A percentile compares a stretch with the other conserved stretches of the same genome.
Evolutionary conservation across 495 filamentous ascomycete species (phyloP).

Genomic region (Immersiella caudata): DNA sequence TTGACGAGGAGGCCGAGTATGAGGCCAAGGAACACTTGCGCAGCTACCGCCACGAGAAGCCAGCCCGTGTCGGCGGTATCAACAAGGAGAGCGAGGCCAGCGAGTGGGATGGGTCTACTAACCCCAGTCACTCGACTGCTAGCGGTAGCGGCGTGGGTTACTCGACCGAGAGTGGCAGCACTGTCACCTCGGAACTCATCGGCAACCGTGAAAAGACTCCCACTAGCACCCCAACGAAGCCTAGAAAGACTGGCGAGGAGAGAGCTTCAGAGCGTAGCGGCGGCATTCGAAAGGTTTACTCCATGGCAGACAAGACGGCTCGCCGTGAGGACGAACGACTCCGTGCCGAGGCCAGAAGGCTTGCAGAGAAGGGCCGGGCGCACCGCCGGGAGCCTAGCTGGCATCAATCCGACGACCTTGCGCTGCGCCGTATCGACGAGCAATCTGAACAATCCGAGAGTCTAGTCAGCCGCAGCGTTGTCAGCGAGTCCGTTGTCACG

Average conservation of each 20-base stretch:
- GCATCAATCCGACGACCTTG: slow-evolving; percentile 45
- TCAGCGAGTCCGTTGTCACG: slow-evolving; percentile 13
- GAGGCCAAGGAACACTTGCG: slow-evolving; percentile 63
- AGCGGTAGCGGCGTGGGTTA: slow-evolving; percentile 27
- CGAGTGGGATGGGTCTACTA: slow-evolving; percentile 65
- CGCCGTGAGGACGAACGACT: slow-evolving; percentile 49
- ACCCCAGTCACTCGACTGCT: slow-evolving; percentile 50
- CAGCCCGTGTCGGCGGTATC: slow-evolving; percentile 81
- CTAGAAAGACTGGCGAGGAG: slow-evolving; percentile 43
- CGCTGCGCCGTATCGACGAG: slow-evolving; percentile 39
- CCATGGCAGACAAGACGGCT: slow-evolving; percentile 50
- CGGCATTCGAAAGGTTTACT: slow-evolving; percentile 60
- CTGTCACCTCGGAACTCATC: slow-evolving; percentile 58
- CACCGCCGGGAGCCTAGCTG: slow-evolving; percentile 54
- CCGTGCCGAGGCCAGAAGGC: slow-evolving; percentile 50
- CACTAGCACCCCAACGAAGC: slow-evolving; percentile 49
- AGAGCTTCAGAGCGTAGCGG: slow-evolving; percentile 32
- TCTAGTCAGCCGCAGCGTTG: slow-evolving; percentile 18
- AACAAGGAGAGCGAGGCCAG: slow-evolving; percentile 77
- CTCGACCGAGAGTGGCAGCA: slow-evolving; percentile 58
- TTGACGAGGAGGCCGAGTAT: slow-evolving; percentile 66
- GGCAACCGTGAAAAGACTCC: slow-evolving; percentile 54
- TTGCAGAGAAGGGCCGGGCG: slow-evolving; percentile 48
- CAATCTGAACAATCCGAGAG: slow-evolving; percentile 26
- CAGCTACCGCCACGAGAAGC: slow-evolving; percentile 79